These are phyloP conservation scores for Parachaetomium inaequale DNA, from an alignment of 495 filamentous ascomycete species.

Conservation along the genomic window DNA sequence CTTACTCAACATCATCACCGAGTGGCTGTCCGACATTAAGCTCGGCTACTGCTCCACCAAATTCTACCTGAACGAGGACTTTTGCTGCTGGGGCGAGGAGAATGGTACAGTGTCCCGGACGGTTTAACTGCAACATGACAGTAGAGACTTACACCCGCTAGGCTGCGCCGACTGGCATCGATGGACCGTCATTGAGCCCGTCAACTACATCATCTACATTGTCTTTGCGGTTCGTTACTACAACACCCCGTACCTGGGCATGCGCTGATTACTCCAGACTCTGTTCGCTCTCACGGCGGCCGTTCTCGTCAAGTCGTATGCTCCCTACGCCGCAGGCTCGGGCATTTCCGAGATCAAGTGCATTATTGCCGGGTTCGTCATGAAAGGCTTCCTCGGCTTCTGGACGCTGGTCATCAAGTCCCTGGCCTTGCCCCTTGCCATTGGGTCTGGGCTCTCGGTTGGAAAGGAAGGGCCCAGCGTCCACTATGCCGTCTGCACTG, in stretches of 20 bases:
- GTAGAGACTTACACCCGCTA: conserved; percentile 35
- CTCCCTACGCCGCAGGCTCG: conserved; percentile 94
- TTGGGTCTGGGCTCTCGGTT: conserved; percentile 90
- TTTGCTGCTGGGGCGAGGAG: conserved; percentile 97
- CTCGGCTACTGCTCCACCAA: conserved; percentile 88
- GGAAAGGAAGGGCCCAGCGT: conserved; percentile 98
- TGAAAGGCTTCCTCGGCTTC: conserved; percentile 95
- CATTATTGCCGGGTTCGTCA: conserved; percentile 98
- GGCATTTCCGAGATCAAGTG: conserved; percentile 99
- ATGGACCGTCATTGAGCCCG: conserved; percentile 73
- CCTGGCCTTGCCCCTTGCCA: conserved; percentile 83
- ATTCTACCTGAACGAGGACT: conserved; percentile 96
- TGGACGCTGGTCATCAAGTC: conserved; percentile 96
- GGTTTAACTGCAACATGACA: neutral
- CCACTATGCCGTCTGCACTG: conserved; percentile 95
- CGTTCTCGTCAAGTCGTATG: conserved; percentile 83
- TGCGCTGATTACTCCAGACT: conserved; percentile 47
- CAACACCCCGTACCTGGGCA: conserved; percentile 1
- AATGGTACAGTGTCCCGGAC: conserved; percentile 60
- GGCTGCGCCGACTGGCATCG: conserved; percentile 85
- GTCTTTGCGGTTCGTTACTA: conserved; percentile 80
- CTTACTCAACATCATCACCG: conserved; percentile 91
- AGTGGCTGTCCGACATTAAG: conserved; percentile 96
- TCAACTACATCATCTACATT: conserved; percentile 89
- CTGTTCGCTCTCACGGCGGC: conserved; percentile 81